Evolutionary conservation across 352 stramenopile species (phyloP).

Genomic region (Pythium oligandrum): DNA sequence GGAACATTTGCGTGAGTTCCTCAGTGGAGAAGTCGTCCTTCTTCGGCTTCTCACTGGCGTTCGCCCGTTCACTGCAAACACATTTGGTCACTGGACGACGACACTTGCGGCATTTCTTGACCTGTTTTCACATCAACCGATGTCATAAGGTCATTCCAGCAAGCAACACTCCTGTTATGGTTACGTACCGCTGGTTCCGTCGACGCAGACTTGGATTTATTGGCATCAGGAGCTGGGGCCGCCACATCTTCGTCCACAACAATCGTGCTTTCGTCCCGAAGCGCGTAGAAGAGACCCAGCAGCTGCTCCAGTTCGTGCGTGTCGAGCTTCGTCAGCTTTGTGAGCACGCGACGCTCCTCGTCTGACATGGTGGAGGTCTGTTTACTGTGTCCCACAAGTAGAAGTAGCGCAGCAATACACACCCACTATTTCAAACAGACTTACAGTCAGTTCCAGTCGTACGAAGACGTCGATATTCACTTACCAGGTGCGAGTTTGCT

Average conservation of each 20-base stretch:
- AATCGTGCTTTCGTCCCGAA: constrained; percentile 54
- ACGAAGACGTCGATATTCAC: not conserved
- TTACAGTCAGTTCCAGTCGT: no score
- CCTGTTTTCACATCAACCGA: not conserved
- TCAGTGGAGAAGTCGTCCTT: constrained; percentile 39
- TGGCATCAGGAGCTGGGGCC: constrained; percentile 14
- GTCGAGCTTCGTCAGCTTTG: constrained; percentile 62
- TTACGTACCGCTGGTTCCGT: not conserved
- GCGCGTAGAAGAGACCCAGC: constrained; percentile 56
- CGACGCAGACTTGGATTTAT: constrained; percentile 6
- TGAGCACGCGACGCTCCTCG: constrained; percentile 12
- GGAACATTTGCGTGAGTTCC: constrained; percentile 62
- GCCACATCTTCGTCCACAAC: constrained; percentile 52
- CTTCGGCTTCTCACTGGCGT: constrained; percentile 9
- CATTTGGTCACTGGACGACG: constrained; percentile 57
- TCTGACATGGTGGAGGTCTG: constrained; percentile 30
- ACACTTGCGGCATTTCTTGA: constrained; percentile 67
- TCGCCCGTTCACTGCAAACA: constrained; percentile 29
- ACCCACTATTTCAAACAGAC: constrained; percentile 34
- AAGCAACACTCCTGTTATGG: constrained; percentile 2
- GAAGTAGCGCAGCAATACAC: constrained; percentile 55
- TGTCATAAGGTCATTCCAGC: constrained; percentile 1
- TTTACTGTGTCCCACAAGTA: constrained; percentile 59
- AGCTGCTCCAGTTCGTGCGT: constrained; percentile 56
- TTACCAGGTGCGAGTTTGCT: constrained; percentile 53